phyloP scores from a whole-genome alignment of 441 rosid species.

The Populus hybrid region DNA sequence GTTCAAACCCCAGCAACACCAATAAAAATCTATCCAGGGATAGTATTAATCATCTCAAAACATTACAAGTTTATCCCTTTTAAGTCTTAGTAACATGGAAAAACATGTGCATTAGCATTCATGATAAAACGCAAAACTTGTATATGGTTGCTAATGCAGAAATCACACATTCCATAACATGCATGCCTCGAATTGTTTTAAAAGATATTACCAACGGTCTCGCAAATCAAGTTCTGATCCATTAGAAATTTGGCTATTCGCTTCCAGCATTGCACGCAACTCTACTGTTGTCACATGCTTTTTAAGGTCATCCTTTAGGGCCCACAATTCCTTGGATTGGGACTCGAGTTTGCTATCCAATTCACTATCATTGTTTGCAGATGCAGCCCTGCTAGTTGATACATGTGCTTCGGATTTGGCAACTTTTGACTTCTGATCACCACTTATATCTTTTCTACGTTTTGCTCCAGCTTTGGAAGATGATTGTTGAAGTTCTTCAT shows the following conservation, averaged over 20 bases:
- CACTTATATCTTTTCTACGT: constrained; percentile 49
- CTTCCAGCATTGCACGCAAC: constrained; percentile 80
- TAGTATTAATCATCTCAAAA: not conserved
- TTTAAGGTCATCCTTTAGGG: constrained; percentile 82
- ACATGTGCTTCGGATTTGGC: constrained; percentile 48
- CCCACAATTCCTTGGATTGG: constrained; percentile 84
- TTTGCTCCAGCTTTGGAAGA: constrained; percentile 54
- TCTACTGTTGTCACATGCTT: constrained; percentile 69
- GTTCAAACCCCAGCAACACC: not conserved
- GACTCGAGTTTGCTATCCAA: constrained; percentile 63
- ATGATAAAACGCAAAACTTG: not conserved
- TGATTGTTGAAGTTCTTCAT: constrained; percentile 33
- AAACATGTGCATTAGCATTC: not conserved
- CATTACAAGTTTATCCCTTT: not conserved
- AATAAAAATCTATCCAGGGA: not conserved
- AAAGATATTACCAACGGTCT: constrained; percentile 65
- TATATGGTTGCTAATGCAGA: not conserved
- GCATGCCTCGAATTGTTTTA: not conserved
- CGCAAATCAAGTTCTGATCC: constrained; percentile 91
- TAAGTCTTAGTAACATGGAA: not conserved
- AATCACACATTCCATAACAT: not conserved
- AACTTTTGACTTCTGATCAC: constrained; percentile 52
- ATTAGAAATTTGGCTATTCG: constrained; percentile 70
- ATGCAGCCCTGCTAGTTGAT: constrained; percentile 35
- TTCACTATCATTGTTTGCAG: constrained; percentile 28